phyloP scores from a whole-genome alignment of 2,329 filamentous ascomycete species.

The Botrytis aclada region DNA sequence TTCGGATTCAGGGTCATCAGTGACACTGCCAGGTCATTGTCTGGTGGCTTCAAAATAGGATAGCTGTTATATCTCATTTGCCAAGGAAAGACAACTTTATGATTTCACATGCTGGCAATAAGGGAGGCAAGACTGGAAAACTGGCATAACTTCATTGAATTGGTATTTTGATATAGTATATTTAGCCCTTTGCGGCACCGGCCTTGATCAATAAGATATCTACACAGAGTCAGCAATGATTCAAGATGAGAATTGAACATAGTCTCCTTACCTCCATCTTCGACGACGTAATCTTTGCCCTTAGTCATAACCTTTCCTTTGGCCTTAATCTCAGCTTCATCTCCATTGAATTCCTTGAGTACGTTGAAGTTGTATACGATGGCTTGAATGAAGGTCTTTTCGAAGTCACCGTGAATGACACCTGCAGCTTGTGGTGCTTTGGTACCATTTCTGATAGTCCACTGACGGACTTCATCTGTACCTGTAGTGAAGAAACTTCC shows the following conservation, averaged over 20 bases:
- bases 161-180: slow-evolving; percentile 21
- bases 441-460: slow-evolving; percentile 92
- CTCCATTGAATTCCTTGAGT: slow-evolving; percentile 75
- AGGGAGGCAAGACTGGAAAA: neutral
- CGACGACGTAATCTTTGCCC: slow-evolving; percentile 92
- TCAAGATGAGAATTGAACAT: slow-evolving; percentile 39
- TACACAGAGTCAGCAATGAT: neutral
- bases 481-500: slow-evolving; percentile 97
- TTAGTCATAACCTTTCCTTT: slow-evolving; percentile 98
- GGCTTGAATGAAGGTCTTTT: slow-evolving; percentile 98
- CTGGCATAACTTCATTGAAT: slow-evolving; percentile 12
- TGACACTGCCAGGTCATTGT: neutral
- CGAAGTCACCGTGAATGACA: slow-evolving; percentile 97
- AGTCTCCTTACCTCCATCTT: slow-evolving; percentile 60
- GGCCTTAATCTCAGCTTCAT: slow-evolving; percentile 83
- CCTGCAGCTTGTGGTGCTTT: slow-evolving; percentile 98
- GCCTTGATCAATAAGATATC: slow-evolving; percentile 36
- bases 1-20: neutral
- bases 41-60: too few species aligned
- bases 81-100: neutral
- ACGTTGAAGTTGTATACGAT: slow-evolving; percentile 86
- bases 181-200: slow-evolving; percentile 37
- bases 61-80: too few species aligned
- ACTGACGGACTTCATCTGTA: slow-evolving; percentile 93
- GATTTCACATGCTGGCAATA: neutral